A percentile compares a stretch with the other conserved stretches of the same genome.
phyloP scores from a whole-genome alignment of 2,329 filamentous ascomycete genomes.

The Diaporthe citri region DNA sequence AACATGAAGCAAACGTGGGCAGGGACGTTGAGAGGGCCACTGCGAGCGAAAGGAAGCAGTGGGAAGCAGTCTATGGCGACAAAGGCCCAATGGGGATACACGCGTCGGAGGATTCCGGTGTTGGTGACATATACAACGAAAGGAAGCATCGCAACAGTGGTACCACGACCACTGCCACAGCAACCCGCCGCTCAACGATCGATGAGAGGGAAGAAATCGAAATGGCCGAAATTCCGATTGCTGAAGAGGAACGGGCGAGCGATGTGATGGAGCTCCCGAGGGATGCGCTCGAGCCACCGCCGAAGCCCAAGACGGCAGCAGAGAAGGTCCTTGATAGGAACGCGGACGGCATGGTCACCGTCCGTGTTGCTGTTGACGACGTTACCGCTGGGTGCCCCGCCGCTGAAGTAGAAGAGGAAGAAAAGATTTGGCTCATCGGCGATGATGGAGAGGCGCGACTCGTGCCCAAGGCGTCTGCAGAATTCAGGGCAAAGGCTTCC shows the following conservation, averaged over 20 bases:
- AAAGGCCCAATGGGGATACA: constrained; percentile 50
- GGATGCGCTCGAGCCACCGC: constrained; percentile 40
- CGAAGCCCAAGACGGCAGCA: constrained; percentile 50
- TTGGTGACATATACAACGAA: constrained; percentile 62
- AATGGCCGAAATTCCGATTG: constrained; percentile 62
- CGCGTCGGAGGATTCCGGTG: constrained; percentile 62
- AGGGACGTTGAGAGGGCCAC: constrained; percentile 74
- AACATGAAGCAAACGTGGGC: constrained; percentile 78
- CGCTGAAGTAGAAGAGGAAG: constrained; percentile 48
- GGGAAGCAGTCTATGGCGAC: constrained; percentile 84
- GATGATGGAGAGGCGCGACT: constrained; percentile 49
- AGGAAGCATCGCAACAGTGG: constrained; percentile 55
- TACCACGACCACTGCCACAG: constrained; percentile 49
- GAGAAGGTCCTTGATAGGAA: constrained; percentile 58
- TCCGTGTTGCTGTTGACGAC: constrained; percentile 66
- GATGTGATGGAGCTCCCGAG: background rate
- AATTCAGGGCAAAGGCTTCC: constrained; percentile 50
- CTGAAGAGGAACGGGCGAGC: constrained; percentile 41
- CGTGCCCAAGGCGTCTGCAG: constrained; percentile 45
- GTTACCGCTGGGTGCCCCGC: constrained; percentile 46
- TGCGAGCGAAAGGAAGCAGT: constrained; percentile 72
- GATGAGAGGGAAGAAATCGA: constrained; percentile 65
- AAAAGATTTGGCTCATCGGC: constrained; percentile 50
- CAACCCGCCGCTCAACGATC: constrained; percentile 52
- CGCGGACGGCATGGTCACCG: constrained; percentile 62